Conservation (phyloP, 1,284 basidiomycete genomes). For the Ceratobasidium theobromae region DNA sequence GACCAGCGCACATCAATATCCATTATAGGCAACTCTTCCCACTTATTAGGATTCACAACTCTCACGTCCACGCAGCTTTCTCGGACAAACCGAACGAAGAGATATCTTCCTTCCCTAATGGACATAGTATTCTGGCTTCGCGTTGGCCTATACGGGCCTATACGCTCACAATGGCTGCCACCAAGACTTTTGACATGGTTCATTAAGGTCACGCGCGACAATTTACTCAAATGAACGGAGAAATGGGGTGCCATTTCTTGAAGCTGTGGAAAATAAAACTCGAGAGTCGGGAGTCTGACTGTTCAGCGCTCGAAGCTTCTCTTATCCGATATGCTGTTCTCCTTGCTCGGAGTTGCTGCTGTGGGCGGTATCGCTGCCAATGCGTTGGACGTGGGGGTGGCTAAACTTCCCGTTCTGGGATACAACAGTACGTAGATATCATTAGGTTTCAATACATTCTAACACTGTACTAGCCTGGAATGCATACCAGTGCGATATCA, state of each 20-base stretch:
- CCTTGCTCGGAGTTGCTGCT: slow-evolving; percentile 10
- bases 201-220: background rate
- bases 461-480: slow-evolving; percentile 54
- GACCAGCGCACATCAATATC: background rate
- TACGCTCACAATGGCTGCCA: too few species aligned
- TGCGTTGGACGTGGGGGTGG: slow-evolving; percentile 22
- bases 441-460: slow-evolving; percentile 4
- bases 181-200: too few species aligned
- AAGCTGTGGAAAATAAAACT: slow-evolving; percentile 6
- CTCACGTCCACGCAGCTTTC: background rate
- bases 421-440: slow-evolving; percentile 49
- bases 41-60: background rate
- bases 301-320: background rate
- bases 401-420: slow-evolving; percentile 47
- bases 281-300: background rate
- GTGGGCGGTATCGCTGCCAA: slow-evolving; percentile 6
- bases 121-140: background rate
- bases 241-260: background rate
- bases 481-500: slow-evolving; percentile 61
- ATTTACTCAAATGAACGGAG: slow-evolving; percentile 5
- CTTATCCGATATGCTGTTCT: slow-evolving; percentile 5
- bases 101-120: slow-evolving; percentile 18
- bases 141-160: too few species aligned
- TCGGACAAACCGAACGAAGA: slow-evolving; percentile 22
- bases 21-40: background rate